Base-by-base conservation (phyloP, 1,284 basidiomycete species). In the Fistulinella cinereoalba region DNA sequence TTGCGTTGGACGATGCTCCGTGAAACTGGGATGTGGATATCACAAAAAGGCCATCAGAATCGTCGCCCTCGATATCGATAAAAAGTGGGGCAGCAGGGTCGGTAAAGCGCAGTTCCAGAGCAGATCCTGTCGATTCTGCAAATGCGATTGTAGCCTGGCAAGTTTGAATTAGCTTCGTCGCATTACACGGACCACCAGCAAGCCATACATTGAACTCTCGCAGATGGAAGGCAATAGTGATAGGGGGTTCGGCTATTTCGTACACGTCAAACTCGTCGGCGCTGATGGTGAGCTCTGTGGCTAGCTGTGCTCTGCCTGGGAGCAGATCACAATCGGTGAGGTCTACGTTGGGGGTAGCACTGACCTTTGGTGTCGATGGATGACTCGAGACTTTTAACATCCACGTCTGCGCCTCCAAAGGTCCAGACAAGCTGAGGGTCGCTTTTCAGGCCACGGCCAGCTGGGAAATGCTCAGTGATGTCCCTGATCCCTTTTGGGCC, bases 371-470 rank as follows among this genome's bases (percentile, higher is more conserved):
- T 66, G 47, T 88, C 83, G 34, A 81, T 66, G 1, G 82, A 77
- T 2, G 79, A 77, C 56, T 88, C 85, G 9, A 81, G 68, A 56
- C 80, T 89, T 55, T 77, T 82, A 23, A 91, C 73, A 25, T 74
- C 70, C 2, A 91, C 81, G 38, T 89, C 83, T 1, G 70, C 65
- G 32, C 81, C 75, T 18, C 71, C 75, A 58, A 91, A 90, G 24
- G 69, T 78, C 88, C 88, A 91, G 4, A 86, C 75, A 10, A 91
- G 73, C 57, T 88, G 83, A 18, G 86, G 84, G 56, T 91, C 88
- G 18, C 72, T 76, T 57, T 81, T 85, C 23, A 69, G 62, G 6
- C 79, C 77, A 54, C 76, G 81, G 8, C 77, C 68, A 18, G 76
- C 66, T 0, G 85, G 80, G 51, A 91, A 91, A 59, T 89, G 87